A percentile compares a stretch with the other conserved stretches of the same genome.
Conservation (phyloP, 306 rosid species). For the Corylus heterophylla region DNA sequence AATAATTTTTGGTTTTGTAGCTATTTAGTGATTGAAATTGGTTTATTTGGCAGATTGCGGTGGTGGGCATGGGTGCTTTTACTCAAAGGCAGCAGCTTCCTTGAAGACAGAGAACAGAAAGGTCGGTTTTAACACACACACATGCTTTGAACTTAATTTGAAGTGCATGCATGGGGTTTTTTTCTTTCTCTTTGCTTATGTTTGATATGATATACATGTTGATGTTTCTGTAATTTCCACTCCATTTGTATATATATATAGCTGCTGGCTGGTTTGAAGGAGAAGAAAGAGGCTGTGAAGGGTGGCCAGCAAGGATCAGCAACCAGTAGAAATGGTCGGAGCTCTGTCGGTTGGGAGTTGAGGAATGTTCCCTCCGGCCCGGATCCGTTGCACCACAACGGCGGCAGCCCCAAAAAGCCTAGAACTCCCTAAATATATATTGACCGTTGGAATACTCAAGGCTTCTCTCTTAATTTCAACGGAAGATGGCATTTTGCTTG, state of each 20-base stretch:
- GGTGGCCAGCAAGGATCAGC: slow-evolving; percentile 32
- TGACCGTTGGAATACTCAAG: background rate
- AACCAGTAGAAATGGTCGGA: slow-evolving; percentile 21
- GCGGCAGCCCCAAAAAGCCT: slow-evolving; percentile 56
- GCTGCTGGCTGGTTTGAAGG: slow-evolving; percentile 42
- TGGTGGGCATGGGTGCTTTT: slow-evolving; percentile 34
- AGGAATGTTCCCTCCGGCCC: slow-evolving; percentile 74
- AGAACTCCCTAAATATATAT: slow-evolving; percentile 38
- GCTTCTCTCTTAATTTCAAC: background rate
- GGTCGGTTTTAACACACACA: slow-evolving; percentile 29
- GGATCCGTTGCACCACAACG: slow-evolving; percentile 69
- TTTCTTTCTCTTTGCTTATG: too few relatives aligned
- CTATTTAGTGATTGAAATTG: too few relatives aligned
- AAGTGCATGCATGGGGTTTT: background rate
- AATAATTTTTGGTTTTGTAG: too few relatives aligned
- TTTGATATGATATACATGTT: background rate
- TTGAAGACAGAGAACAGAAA: slow-evolving; percentile 42
- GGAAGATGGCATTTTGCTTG: background rate
- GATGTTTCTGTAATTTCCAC: background rate
- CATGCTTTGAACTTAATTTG: background rate
- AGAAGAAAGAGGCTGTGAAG: slow-evolving; percentile 23
- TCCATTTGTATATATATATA: slow-evolving; percentile 12
- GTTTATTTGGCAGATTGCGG: slow-evolving; percentile 36
- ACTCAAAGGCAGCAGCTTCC: slow-evolving; percentile 25
- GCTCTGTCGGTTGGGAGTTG: slow-evolving; percentile 36